A percentile compares a stretch with the other conserved stretches of the same genome.
Conservation (phyloP, 345 rosid species). For the Hibiscus trionum region DNA sequence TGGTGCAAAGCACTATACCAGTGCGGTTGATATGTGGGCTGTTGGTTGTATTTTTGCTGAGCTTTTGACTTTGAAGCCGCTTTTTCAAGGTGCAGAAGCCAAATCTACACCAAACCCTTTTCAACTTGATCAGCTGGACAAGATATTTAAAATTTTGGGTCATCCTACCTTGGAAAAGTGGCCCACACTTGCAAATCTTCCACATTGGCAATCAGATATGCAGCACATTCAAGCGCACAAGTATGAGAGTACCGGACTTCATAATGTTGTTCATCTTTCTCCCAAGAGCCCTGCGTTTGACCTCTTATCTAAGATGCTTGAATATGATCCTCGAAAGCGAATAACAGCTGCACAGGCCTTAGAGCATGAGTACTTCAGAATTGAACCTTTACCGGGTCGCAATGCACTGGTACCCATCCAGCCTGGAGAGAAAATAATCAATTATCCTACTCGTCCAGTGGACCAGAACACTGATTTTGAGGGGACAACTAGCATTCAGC, state of each 20-base stretch:
- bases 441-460: conserved; percentile 84
- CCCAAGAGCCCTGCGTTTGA: conserved; percentile 57
- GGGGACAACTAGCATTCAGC: conserved; percentile 75
- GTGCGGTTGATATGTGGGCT: conserved; percentile 99
- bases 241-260: conserved; percentile 63
- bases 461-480: conserved; percentile 85
- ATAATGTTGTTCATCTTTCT: conserved; percentile 59
- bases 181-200: conserved; percentile 79
- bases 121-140: conserved; percentile 95
- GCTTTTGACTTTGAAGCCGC: conserved; percentile 87
- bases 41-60: conserved; percentile 99
- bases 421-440: conserved; percentile 76
- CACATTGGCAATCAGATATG: conserved; percentile 71
- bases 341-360: conserved; percentile 96
- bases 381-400: conserved; percentile 79
- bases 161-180: conserved; percentile 95
- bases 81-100: conserved; percentile 95
- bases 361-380: conserved; percentile 83
- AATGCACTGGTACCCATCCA: conserved; percentile 77
- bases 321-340: conserved; percentile 84
- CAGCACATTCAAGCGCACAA: conserved; percentile 84
- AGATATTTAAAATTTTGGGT: conserved; percentile 94
- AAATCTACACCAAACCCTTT: conserved; percentile 79
- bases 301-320: conserved; percentile 72
- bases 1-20: conserved; percentile 94